phyloP scores from a whole-genome alignment of 768 basidiomycete species.

The Naematelia aurantialba region DNA sequence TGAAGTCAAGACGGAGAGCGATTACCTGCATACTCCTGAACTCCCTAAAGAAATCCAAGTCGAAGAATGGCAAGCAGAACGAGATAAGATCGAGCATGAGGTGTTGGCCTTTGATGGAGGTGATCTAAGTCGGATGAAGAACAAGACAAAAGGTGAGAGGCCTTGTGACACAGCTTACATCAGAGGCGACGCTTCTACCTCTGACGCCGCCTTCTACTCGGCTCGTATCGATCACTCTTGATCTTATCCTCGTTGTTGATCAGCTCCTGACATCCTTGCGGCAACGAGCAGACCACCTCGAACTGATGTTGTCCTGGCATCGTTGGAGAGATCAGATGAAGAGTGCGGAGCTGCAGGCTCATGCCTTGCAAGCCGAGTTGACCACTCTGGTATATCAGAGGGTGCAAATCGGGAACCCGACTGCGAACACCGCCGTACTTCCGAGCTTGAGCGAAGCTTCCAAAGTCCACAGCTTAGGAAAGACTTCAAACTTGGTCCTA shows the following conservation, averaged over 20 bases:
- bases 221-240: constrained; percentile 37
- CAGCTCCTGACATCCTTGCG: constrained; percentile 23
- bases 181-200: constrained; percentile 36
- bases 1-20: background rate
- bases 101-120: constrained; percentile 41
- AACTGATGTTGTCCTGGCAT: constrained; percentile 4
- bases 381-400: constrained; percentile 13
- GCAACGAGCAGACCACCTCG: constrained; percentile 22
- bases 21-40: constrained; percentile 10
- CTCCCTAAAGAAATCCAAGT: constrained; percentile 16
- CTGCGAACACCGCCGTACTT: too few relatives aligned
- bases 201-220: constrained; percentile 41
- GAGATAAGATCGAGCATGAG: constrained; percentile 36
- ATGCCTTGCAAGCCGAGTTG: constrained; percentile 7
- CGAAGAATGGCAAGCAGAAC: constrained; percentile 26
- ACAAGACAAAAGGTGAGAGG: constrained; percentile 35
- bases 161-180: constrained; percentile 1
- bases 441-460: too few relatives aligned
- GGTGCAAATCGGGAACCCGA: too few relatives aligned
- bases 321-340: constrained; percentile 22
- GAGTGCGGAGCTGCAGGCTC: constrained; percentile 15
- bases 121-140: constrained; percentile 40
- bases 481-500: too few relatives aligned
- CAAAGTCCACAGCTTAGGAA: too few relatives aligned
- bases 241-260: constrained; percentile 30